Base-by-base conservation (phyloP, 768 basidiomycete species). In the Russula vinacea region DNA sequence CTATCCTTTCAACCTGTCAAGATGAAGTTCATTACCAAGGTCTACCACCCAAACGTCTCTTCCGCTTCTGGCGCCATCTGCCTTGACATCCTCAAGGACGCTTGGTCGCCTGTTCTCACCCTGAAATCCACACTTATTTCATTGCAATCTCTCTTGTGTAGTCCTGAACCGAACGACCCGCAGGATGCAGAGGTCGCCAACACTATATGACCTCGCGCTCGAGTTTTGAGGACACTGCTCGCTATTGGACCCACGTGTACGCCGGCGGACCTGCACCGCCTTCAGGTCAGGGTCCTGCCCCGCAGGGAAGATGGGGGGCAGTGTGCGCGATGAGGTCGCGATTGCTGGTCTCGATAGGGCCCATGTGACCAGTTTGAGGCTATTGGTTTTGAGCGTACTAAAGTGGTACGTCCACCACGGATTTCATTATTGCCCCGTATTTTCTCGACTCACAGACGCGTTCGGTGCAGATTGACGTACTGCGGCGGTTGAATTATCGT, bases 181-280 rank as follows among this genome's bases (percentile, higher is more conserved):
- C 95, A 98, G 76, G 96, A 98, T 72, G 96, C 95, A 0, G 94
- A 98, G 76, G 95, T 98, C 13, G 95, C 95, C 14, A 98, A 97
- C 96, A 97, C 72, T 98, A 91, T 71, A 89, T 91, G 74, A 92
- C 94, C 14, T 91, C 89, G 74, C 88, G 88, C 73, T 77, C 78
- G 29, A 87, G 89, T 70, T 98, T 98, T 69, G 91, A 95, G 63
- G 90, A 90, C 44, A 98, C 95, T 4, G 95, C 95, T 62, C 81
- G 84, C 45, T 94, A 95, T 74, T 98, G 95, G 95, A 92, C 94
- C 1, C 86, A 91, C 71, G 85, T 89, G 33, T 97, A 97, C 73
- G 95, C 95, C 2, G 90, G 88, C 51, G 91, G 86, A 1, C 84
- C 88, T 4, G 78, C 71, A 19, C 57, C 68, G 14, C 11, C 75